Conservation (phyloP, 805 yeast species). For the Nakazawaea wickerhamii region DNA sequence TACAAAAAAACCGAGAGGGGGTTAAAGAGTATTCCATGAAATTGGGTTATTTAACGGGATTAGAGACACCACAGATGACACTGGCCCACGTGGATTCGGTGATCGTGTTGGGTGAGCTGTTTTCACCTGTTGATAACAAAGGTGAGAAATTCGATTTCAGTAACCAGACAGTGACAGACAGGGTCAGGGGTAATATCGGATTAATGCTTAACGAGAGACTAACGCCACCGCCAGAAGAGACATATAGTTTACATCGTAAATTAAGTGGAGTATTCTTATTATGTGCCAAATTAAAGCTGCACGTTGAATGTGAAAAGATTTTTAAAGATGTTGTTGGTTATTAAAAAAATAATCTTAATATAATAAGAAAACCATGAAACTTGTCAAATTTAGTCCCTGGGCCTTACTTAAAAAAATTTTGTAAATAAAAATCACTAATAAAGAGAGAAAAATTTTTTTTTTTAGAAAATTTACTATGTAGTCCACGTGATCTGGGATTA, state of each 20-base stretch:
- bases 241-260: constrained; percentile 93
- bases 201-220: constrained; percentile 88
- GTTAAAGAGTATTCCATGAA: constrained; percentile 62
- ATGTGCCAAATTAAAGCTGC: constrained; percentile 81
- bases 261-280: constrained; percentile 89
- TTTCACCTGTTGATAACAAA: constrained; percentile 44
- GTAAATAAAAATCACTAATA: too few species aligned
- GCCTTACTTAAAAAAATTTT: too few species aligned
- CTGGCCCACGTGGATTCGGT: constrained; percentile 91
- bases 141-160: constrained; percentile 64
- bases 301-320: constrained; percentile 73
- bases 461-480: too few species aligned
- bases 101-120: constrained; percentile 89
- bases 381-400: too few species aligned
- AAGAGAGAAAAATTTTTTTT: too few species aligned
- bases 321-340: constrained; percentile 70
- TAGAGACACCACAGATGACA: constrained; percentile 83
- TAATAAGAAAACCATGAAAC: too few species aligned
- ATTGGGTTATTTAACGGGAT: constrained; percentile 87
- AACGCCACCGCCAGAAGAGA: constrained; percentile 97
- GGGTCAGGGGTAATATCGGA: constrained; percentile 83
- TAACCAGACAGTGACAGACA: constrained; percentile 86
- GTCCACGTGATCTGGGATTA: too few species aligned
- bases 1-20: constrained; percentile 53
- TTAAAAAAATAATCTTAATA: constrained; percentile 12